Percentiles rank a stretch among this genome's conserved stretches.
Conservation (phyloP, 2,329 filamentous ascomycete genomes). For the Rugonectria rugulosa region DNA sequence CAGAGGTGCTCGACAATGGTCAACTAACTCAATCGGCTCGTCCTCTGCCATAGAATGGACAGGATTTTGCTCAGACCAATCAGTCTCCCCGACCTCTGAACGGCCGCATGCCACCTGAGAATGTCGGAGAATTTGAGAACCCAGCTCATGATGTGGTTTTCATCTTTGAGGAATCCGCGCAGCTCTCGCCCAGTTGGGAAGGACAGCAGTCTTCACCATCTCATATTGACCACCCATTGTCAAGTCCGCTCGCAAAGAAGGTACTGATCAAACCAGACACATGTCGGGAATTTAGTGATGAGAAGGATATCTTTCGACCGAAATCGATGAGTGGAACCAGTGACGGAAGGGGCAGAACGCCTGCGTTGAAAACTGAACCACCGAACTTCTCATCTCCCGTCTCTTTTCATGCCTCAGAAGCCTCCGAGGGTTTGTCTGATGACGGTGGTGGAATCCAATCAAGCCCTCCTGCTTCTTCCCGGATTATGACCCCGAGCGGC, state of each 20-base stretch:
- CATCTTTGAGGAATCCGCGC: not conserved
- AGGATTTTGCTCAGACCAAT: not conserved
- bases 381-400: not conserved
- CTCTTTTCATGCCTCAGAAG: not conserved
- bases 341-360: too few relatives aligned
- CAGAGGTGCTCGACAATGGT: not conserved
- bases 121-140: not conserved
- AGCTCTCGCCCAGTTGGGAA: not conserved
- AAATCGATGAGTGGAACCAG: not conserved
- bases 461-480: constrained; percentile 3
- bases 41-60: not conserved
- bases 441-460: not conserved
- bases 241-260: too few relatives aligned
- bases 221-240: too few relatives aligned
- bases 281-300: not conserved
- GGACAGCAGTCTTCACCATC: not conserved
- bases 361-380: constrained; percentile 14
- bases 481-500: too few relatives aligned
- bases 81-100: too few relatives aligned
- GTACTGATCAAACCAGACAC: not conserved
- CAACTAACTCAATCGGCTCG: not conserved
- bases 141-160: not conserved
- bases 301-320: constrained; percentile 12
- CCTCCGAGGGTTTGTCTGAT: not conserved
- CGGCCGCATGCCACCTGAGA: too few relatives aligned